phyloP scores from a whole-genome alignment of 805 yeast genomes.

The Candida argentea region DNA sequence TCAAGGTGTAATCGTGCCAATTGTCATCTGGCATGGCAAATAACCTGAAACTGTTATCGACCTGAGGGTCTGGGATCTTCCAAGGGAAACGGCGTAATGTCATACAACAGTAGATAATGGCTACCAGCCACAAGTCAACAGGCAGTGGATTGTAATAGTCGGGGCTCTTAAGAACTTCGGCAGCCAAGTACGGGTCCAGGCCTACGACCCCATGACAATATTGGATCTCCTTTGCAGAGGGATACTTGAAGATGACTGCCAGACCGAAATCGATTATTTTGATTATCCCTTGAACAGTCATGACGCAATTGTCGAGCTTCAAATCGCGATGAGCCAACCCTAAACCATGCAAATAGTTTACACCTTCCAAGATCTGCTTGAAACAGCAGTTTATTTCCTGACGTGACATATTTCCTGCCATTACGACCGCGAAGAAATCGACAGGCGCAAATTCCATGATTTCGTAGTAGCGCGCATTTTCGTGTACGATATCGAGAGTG shows the following conservation, averaged over 20 bases:
- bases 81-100: constrained; percentile 78
- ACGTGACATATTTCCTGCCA: constrained; percentile 76
- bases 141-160: constrained; percentile 62
- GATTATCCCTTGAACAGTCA: constrained; percentile 61
- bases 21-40: constrained; percentile 60
- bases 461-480: constrained; percentile 64
- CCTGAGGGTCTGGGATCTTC: constrained; percentile 59
- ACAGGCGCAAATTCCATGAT: constrained; percentile 92
- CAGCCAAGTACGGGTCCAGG: constrained; percentile 79
- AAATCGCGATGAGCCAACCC: constrained; percentile 80
- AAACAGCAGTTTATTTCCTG: constrained; percentile 76
- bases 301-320: constrained; percentile 75
- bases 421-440: constrained; percentile 78
- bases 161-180: constrained; percentile 54
- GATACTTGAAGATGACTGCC: constrained; percentile 74
- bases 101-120: constrained; percentile 81
- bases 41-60: constrained; percentile 60
- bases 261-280: constrained; percentile 79
- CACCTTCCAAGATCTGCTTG: constrained; percentile 66
- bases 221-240: constrained; percentile 27
- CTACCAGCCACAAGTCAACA: constrained; percentile 79
- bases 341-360: constrained; percentile 60
- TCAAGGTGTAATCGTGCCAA: constrained; percentile 64
- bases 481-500: constrained; percentile 66
- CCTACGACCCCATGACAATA: constrained; percentile 65